Base-by-base conservation (phyloP, 345 rosid species). In the Microcos paniculata region DNA sequence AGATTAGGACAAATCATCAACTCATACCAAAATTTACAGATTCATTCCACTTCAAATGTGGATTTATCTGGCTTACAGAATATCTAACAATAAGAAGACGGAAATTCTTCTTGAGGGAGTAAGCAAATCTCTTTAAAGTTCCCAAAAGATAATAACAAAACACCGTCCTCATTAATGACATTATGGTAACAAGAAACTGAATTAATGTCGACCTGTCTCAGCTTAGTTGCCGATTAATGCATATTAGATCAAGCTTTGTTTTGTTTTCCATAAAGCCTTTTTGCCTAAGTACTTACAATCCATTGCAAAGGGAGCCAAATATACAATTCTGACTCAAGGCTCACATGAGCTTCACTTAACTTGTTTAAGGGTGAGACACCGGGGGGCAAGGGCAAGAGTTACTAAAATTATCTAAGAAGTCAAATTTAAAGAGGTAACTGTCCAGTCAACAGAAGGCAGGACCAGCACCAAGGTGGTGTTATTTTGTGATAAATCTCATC, bases 381-480 rank as follows among this genome's bases (percentile, higher is more conserved):
- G 71, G 14, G 6, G 38, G 45, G 45, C 38, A 2, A 0, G 13
- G 35, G 33, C 8, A 58, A 58, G 1, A 51, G 23, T 18, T 6
- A 51, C 6, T 16, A 51, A 18, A 49, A 51, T 48, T n/a, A 51
- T 38, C 77, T 62, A 30, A 35, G 9, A 38, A 79, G 76, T 79
- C 76, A 76, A 79, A 76, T 45, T 30, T 9, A 3, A 28, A 38
- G 68, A 74, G 64, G 74, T 52, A 62, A 73, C 72, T 68, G 76
- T 64, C 26, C 28, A 62, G 81, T 80, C 78, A 77, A 80, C 77
- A 62, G 58, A 15, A 30, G 48, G 18, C 67, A 43, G 73, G 42
- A 46, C 55, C 58, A 59, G 10, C 52, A 43, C 19, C 71, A 56
- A 57, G 56, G 16, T 51, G n/a, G 55, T 43, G 59, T 45, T 75